A percentile compares a stretch with the other conserved stretches of the same genome.
These are phyloP conservation scores for Umbelopsis ramanniana DNA, from an alignment of 192 early-diverging fungal species.

Conservation along the genomic window DNA sequence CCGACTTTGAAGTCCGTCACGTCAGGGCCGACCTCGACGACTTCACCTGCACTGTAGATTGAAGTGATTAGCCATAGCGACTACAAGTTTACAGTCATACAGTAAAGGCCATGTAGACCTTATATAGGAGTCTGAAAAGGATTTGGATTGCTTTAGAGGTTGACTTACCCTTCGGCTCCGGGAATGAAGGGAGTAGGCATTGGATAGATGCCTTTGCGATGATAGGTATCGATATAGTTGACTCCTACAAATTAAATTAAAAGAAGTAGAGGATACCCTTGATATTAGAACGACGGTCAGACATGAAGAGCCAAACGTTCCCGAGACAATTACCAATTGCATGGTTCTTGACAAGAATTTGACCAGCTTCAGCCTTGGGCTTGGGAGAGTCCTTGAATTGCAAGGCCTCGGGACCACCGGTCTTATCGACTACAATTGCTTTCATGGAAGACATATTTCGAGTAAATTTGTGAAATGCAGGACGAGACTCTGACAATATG, in stretches of 20 bases:
- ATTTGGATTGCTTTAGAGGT: background rate
- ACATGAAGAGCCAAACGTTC: background rate
- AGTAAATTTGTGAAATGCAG: background rate
- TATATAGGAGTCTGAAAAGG: too few species aligned
- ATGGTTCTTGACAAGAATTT: slow-evolving; percentile 76
- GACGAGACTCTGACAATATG: slow-evolving; percentile 1
- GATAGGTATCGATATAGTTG: slow-evolving; percentile 93
- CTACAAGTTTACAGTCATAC: background rate
- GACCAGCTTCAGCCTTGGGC: slow-evolving; percentile 53
- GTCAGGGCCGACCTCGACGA: slow-evolving; percentile 74
- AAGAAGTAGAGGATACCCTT: background rate
- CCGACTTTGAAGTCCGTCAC: slow-evolving; percentile 71
- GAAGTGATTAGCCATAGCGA: background rate
- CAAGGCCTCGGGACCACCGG: slow-evolving; percentile 65
- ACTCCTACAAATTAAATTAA: slow-evolving; percentile 43
- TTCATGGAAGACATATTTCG: slow-evolving; percentile 44
- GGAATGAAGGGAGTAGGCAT: slow-evolving; percentile 65
- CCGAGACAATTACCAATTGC: slow-evolving; percentile 57
- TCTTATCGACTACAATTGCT: slow-evolving; percentile 55
- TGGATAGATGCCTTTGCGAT: slow-evolving; percentile 79
- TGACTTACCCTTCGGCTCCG: slow-evolving; percentile 74
- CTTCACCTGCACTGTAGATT: slow-evolving; percentile 60
- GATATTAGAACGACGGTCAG: background rate
- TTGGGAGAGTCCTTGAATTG: slow-evolving; percentile 49
- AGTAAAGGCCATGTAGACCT: background rate